A percentile compares a stretch with the other conserved stretches of the same genome.
Evolutionary conservation across 257 asterid genomes (phyloP).

Genomic region (Solanum appendiculatum): DNA sequence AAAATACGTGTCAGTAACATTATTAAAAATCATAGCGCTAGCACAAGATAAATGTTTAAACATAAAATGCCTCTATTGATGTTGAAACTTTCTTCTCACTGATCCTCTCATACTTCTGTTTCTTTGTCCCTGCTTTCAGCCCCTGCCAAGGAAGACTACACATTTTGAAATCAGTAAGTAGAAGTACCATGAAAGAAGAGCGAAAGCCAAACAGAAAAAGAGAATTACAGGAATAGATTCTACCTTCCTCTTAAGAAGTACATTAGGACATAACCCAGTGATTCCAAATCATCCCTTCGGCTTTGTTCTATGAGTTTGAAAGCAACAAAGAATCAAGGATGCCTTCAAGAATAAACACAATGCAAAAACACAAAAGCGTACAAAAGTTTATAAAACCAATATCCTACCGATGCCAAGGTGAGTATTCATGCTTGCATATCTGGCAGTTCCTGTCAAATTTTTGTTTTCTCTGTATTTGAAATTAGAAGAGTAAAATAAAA

Average conservation of each 20-base stretch:
- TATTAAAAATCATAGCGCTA: background rate
- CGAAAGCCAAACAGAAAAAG: background rate
- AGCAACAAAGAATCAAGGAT: slow-evolving; percentile 11
- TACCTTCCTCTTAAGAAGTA: slow-evolving; percentile 92
- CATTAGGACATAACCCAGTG: slow-evolving; percentile 92
- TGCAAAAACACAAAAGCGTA: slow-evolving; percentile 1
- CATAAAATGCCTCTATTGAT: slow-evolving; percentile 62
- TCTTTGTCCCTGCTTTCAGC: slow-evolving; percentile 87
- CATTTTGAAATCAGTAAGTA: slow-evolving; percentile 19
- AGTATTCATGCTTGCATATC: slow-evolving; percentile 94
- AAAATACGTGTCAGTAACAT: slow-evolving; percentile 5
- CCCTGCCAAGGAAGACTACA: slow-evolving; percentile 96
- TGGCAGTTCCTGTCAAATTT: slow-evolving; percentile 84
- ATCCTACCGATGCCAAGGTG: slow-evolving; percentile 85
- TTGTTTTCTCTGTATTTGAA: slow-evolving; percentile 65
- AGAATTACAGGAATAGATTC: background rate
- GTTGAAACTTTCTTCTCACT: slow-evolving; percentile 86
- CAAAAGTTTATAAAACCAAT: background rate
- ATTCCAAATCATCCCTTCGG: slow-evolving; percentile 92
- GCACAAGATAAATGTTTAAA: background rate
- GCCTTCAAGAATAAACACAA: background rate
- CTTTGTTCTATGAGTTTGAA: slow-evolving; percentile 62
- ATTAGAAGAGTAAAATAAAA: background rate
- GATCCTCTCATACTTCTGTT: slow-evolving; percentile 83
- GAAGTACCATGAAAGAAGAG: background rate